A percentile compares a stretch with the other conserved stretches of the same genome.
These are phyloP conservation scores for Talinum fruticosum DNA, from an alignment of 148 eudicot genomes.

Conservation along the genomic window DNA sequence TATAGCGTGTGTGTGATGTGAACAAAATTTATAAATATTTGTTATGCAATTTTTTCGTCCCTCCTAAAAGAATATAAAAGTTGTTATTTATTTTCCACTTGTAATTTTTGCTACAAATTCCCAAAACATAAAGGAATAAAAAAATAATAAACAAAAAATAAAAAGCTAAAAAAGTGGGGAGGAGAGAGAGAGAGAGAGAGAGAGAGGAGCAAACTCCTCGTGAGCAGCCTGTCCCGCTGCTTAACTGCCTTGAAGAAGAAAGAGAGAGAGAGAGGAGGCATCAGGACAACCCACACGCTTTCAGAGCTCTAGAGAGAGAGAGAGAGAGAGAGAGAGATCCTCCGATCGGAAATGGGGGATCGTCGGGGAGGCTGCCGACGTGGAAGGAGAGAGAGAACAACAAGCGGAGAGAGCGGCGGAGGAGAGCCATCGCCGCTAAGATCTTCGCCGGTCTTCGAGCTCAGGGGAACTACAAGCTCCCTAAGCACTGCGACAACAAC, in stretches of 20 bases:
- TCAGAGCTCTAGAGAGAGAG: constrained; percentile 12
- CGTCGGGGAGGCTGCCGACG: constrained; percentile 53
- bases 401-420: constrained; percentile 56
- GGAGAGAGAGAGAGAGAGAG: too few relatives aligned
- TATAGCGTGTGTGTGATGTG: too few relatives aligned
- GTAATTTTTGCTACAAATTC: neutral
- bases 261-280: neutral
- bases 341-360: constrained; percentile 34
- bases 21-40: neutral
- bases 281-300: constrained; percentile 21
- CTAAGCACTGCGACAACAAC: constrained; percentile 73
- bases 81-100: neutral
- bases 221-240: constrained; percentile 31
- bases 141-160: neutral
- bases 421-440: constrained; percentile 65
- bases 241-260: constrained; percentile 9
- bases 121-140: neutral
- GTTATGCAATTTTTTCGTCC: neutral
- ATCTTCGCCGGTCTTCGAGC: constrained; percentile 60
- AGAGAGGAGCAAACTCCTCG: constrained; percentile 26
- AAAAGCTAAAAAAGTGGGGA: neutral
- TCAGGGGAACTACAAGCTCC: constrained; percentile 63
- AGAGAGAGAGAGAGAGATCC: neutral
- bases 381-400: constrained; percentile 77
- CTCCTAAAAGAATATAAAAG: neutral